Base-by-base conservation (phyloP, 495 filamentous ascomycete species). In the Sporormia fimetaria region DNA sequence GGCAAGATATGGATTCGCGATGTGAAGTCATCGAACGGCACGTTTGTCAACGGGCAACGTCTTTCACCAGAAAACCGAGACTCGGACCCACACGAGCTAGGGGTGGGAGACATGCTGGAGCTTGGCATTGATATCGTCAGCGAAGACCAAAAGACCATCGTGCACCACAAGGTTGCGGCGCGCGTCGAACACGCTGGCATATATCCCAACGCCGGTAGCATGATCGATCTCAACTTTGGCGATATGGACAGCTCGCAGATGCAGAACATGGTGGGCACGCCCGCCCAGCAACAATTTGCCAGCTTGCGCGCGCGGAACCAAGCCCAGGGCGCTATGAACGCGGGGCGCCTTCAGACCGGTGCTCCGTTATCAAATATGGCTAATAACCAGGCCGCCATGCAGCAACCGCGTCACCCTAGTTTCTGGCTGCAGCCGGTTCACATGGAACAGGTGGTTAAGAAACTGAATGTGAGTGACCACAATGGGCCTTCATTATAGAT, bases 11-110 rank as follows among this genome's bases (percentile, higher is more conserved):
- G 78, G 76, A 96, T 98, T 52, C 77, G 86, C 23, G 90, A 98
- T 63, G 81, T 98, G 48, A 96, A 94, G 59, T 96, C 90, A 3
- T 96, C 90, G 2, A 98, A 98, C 54, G 90, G 90, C 27, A 98
- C 90, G 0, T 98, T 98, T 61, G 87, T 98, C 37, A 98, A 95
- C 44, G 86, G 84, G n/a, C 70, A 77, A 12, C 75, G 90, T 17
- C 58, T 98, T 34, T 95, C 90, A 6, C 81, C 74, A 20, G 90
- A 98, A 54, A 95, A 94, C 52, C 72, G 83, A 45, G 90, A 98
- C 52, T 94, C 87, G 1, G 90, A 98, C 28, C 85, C 90, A 0
- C 84, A 94, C 49, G 85, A 94, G 52, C 63, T 98, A 18, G 76
- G 83, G 42, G 82, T 87, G 41, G 74, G 81, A 48, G 90, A 96